Percentiles rank a stretch among this genome's conserved stretches.
Evolutionary conservation across 2,329 filamentous ascomycete species (phyloP).

Genomic region (Verticillium albo-atrum): DNA sequence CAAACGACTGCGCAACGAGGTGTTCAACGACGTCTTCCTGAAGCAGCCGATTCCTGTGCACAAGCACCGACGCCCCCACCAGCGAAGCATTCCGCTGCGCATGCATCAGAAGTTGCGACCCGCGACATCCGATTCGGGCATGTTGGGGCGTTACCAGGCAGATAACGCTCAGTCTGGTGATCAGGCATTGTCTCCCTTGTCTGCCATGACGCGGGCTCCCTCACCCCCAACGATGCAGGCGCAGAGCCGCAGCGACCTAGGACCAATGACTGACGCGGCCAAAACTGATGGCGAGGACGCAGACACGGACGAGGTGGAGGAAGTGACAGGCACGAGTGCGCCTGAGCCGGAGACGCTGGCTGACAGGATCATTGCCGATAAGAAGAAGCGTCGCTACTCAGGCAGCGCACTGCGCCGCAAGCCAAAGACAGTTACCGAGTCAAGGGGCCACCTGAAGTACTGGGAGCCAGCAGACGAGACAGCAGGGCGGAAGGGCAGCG

Average conservation of each 20-base stretch:
- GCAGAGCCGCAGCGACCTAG: slow-evolving; percentile 6
- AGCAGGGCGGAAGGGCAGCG: slow-evolving; percentile 69
- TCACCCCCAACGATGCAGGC: not conserved
- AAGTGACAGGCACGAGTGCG: slow-evolving; percentile 60
- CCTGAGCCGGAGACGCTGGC: slow-evolving; percentile 55
- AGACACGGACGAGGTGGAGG: slow-evolving; percentile 39
- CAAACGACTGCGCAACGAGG: slow-evolving; percentile 79
- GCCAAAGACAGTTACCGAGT: slow-evolving; percentile 65
- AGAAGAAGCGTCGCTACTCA: slow-evolving; percentile 71
- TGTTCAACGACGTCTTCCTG: slow-evolving; percentile 87
- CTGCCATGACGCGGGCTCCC: not conserved
- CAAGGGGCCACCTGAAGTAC: slow-evolving; percentile 78
- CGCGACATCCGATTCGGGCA: slow-evolving; percentile 38
- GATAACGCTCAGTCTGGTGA: slow-evolving; percentile 8
- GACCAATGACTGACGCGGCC: not conserved
- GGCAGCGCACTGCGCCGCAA: slow-evolving; percentile 76
- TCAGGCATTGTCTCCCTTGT: not conserved
- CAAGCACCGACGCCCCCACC: slow-evolving; percentile 67
- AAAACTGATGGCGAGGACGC: not conserved
- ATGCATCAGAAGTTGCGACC: slow-evolving; percentile 40
- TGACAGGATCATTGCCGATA: slow-evolving; percentile 35
- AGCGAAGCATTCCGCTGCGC: slow-evolving; percentile 55
- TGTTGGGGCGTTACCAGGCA: slow-evolving; percentile 16
- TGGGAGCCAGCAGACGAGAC: slow-evolving; percentile 81
- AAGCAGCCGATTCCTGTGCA: slow-evolving; percentile 80